Conservation (phyloP, 1,139 yeast species). For the Candida gigantensis region DNA sequence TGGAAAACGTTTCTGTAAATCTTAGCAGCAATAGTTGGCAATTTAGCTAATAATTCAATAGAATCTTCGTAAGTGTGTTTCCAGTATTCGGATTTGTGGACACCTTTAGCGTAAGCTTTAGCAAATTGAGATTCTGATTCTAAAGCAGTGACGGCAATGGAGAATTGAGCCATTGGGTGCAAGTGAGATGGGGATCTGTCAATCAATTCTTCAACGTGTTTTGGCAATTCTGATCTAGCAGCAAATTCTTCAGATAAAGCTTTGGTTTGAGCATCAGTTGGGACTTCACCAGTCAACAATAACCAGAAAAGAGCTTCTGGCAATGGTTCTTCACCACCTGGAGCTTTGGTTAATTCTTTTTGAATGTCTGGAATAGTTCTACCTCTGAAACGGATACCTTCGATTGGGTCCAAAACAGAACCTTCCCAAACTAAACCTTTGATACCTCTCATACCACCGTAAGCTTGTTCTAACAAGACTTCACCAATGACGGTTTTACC, state of each 20-base stretch:
- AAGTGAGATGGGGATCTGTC: conserved; percentile 82
- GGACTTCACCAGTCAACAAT: conserved; percentile 86
- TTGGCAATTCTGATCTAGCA: conserved; percentile 81
- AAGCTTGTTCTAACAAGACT: conserved; percentile 92
- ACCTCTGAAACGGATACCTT: conserved; percentile 98
- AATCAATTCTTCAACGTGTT: conserved; percentile 78
- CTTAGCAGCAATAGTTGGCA: conserved; percentile 91
- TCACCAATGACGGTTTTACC: conserved; percentile 94
- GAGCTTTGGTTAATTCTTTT: conserved; percentile 88
- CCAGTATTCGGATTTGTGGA: conserved; percentile 88
- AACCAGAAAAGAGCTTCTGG: conserved; percentile 96
- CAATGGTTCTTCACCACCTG: conserved; percentile 80
- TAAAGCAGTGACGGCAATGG: conserved; percentile 89
- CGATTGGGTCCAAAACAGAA: conserved; percentile 95
- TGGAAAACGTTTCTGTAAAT: conserved; percentile 89
- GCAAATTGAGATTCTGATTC: conserved; percentile 91
- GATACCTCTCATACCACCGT: conserved; percentile 99
- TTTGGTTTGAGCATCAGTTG: conserved; percentile 73
- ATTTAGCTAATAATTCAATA: conserved; percentile 83
- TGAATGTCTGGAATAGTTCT: conserved; percentile 95
- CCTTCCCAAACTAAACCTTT: conserved; percentile 99
- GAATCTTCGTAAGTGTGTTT: conserved; percentile 89
- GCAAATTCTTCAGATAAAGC: conserved; percentile 82
- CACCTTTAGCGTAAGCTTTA: conserved; percentile 87
- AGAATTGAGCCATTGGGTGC: conserved; percentile 98